Evolutionary conservation across 2,329 filamentous ascomycete genomes (phyloP).

Genomic region (Pestalotiopsis sp.): DNA sequence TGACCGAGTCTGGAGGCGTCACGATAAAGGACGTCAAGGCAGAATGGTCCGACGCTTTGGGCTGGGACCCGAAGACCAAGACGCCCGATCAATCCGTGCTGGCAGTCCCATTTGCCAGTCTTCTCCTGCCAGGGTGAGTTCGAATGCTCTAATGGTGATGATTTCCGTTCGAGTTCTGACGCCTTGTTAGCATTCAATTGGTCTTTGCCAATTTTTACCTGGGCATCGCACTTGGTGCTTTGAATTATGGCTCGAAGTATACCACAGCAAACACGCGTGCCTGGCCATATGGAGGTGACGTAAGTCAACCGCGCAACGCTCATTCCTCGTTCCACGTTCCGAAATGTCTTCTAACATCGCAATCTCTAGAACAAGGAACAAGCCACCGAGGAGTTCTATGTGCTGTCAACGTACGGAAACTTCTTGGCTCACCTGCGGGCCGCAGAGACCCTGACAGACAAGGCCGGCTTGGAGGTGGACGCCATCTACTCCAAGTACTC

Average conservation of each 20-base stretch:
- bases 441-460: conserved; percentile 59
- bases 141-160: neutral
- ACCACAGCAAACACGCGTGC: conserved; percentile 58
- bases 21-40: conserved; percentile 58
- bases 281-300: conserved; percentile 66
- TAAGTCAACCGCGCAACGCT: conserved; percentile 26
- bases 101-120: conserved; percentile 52
- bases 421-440: conserved; percentile 64
- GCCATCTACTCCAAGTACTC: conserved; percentile 46
- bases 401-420: conserved; percentile 65
- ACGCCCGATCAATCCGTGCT: conserved; percentile 51
- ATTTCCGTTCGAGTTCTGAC: neutral
- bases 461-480: conserved; percentile 51
- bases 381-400: conserved; percentile 64
- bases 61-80: conserved; percentile 56
- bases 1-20: conserved; percentile 66
- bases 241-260: conserved; percentile 57
- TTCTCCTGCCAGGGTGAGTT: conserved; percentile 60
- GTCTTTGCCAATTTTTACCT: conserved; percentile 62
- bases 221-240: conserved; percentile 54
- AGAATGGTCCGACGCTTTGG: conserved; percentile 63
- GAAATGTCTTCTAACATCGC: neutral
- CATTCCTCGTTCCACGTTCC: neutral
- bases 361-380: conserved; percentile 50
- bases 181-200: conserved; percentile 54